Evolutionary conservation across 306 rosid species (phyloP).

Genomic region (Prunus campanulata): DNA sequence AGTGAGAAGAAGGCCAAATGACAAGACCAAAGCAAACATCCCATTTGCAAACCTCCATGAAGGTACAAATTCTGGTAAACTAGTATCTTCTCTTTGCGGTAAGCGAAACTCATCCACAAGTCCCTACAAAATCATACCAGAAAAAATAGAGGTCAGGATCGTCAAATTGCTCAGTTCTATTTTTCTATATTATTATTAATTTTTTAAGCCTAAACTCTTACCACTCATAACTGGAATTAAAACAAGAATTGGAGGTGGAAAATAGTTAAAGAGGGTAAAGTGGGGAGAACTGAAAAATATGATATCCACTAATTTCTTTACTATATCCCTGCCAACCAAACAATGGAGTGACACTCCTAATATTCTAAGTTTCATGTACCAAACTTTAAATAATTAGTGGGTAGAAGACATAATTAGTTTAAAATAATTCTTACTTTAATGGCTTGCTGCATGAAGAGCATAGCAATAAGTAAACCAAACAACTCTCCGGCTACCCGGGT

Average conservation of each 20-base stretch:
- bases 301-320: not conserved
- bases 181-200: not conserved
- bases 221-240: not conserved
- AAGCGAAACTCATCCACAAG: conserved; percentile 81
- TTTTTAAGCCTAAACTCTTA: not conserved
- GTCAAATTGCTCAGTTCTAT: not conserved
- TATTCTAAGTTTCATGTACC: not conserved
- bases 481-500: conserved; percentile 93
- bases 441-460: conserved; percentile 99
- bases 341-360: not conserved
- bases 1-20: conserved; percentile 93
- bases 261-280: not conserved
- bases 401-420: not conserved
- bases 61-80: conserved; percentile 45
- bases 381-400: too few species aligned
- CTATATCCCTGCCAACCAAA: not conserved
- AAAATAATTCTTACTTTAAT: conserved; percentile 52
- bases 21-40: conserved; percentile 95
- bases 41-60: conserved; percentile 98
- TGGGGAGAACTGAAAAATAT: not conserved
- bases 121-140: conserved; percentile 46
- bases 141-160: not conserved
- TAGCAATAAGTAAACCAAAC: conserved; percentile 90
- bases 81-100: conserved; percentile 60
- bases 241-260: not conserved